Evolutionary conservation across 2,329 filamentous ascomycete species (phyloP).

Genomic region (Xenoacremonium recifei): DNA sequence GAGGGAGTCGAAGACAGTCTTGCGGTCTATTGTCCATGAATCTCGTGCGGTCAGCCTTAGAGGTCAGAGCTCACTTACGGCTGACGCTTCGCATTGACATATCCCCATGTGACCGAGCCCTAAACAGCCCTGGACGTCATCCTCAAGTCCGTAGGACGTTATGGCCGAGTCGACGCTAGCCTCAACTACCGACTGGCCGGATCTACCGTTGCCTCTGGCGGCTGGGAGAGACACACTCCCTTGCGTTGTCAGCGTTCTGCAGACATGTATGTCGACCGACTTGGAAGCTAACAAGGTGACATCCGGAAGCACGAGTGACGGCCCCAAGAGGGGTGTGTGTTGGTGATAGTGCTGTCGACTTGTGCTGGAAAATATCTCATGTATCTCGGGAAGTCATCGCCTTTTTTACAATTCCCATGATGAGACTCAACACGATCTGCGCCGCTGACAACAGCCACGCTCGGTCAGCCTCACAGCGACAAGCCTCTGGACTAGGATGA

Average conservation of each 20-base stretch:
- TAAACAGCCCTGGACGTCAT: background rate
- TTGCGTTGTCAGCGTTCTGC: slow-evolving; percentile 11
- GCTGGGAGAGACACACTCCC: slow-evolving; percentile 5
- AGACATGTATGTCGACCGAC: slow-evolving; percentile 3
- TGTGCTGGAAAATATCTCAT: background rate
- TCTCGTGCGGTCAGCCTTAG: too few relatives aligned
- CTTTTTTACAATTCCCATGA: too few relatives aligned
- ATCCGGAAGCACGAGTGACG: slow-evolving; percentile 1
- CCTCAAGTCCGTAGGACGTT: background rate
- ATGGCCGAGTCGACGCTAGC: background rate
- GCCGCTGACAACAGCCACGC: too few relatives aligned
- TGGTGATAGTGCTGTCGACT: background rate
- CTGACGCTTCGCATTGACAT: background rate
- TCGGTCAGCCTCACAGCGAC: too few relatives aligned
- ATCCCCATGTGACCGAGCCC: background rate
- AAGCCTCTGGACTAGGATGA: too few relatives aligned
- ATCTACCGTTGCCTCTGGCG: slow-evolving; percentile 9
- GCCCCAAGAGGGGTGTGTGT: background rate
- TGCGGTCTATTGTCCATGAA: too few relatives aligned
- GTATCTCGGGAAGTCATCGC: background rate
- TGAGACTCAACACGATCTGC: too few relatives aligned
- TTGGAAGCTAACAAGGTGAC: slow-evolving; percentile 6
- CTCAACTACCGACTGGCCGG: slow-evolving; percentile 13
- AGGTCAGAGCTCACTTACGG: background rate
- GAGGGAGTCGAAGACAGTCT: too few relatives aligned